These are phyloP conservation scores for Ganoderma boninense DNA, from an alignment of 1,284 basidiomycete genomes.

Conservation along the genomic window DNA sequence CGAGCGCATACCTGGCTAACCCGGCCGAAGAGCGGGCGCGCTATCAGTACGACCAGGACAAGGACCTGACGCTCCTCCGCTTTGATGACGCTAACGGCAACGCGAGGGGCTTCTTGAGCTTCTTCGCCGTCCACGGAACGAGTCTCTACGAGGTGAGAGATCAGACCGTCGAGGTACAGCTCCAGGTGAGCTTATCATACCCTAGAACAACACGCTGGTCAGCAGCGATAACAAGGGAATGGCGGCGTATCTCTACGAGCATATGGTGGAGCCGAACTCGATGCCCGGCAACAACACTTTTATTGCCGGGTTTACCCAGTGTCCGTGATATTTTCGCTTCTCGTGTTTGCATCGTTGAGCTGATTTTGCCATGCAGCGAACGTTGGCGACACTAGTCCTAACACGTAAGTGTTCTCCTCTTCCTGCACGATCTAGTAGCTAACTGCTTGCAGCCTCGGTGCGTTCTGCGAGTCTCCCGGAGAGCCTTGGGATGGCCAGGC, in stretches of 20 bases:
- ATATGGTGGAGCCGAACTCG: conserved; percentile 68
- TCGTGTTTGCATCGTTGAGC: not conserved
- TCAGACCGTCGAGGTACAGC: not conserved
- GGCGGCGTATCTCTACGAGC: conserved; percentile 81
- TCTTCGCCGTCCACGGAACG: conserved; percentile 86
- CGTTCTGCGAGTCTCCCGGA: conserved; percentile 81
- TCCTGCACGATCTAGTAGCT: not conserved
- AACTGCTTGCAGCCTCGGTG: conserved; percentile 47
- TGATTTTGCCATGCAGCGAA: conserved; percentile 55
- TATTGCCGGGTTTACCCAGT: conserved; percentile 80
- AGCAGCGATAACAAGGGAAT: conserved; percentile 86
- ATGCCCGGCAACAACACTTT: conserved; percentile 77
- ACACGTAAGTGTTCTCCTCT: conserved; percentile 60
- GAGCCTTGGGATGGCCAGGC: conserved; percentile 68
- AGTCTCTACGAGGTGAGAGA: conserved; percentile 71
- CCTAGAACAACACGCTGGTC: conserved; percentile 79
- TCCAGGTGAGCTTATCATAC: conserved; percentile 6
- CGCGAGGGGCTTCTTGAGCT: conserved; percentile 73
- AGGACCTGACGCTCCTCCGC: conserved; percentile 70
- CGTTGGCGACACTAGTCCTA: conserved; percentile 81
- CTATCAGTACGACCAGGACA: conserved; percentile 78
- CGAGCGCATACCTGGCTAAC: conserved; percentile 78
- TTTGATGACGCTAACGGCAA: conserved; percentile 67
- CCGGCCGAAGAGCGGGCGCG: conserved; percentile 70
- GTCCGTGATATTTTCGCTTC: conserved; percentile 46